Conservation (phyloP, 2,329 filamentous ascomycete genomes). For the Juglanconis oblonga region DNA sequence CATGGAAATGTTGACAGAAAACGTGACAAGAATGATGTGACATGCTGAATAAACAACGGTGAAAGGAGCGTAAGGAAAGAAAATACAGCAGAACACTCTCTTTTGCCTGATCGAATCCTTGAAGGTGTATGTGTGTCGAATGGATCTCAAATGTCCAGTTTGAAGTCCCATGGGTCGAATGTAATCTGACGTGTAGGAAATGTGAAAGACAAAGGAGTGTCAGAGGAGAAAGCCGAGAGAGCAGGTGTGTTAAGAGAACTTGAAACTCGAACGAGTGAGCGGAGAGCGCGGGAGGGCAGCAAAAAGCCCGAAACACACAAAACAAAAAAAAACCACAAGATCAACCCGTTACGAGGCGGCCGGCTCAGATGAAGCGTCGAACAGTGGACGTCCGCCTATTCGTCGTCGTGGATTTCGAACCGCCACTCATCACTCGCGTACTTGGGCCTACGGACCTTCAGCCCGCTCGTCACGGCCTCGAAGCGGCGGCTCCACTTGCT, state of each 20-base stretch:
- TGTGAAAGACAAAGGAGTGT: background rate
- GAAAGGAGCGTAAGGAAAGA: background rate
- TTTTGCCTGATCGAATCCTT: slow-evolving; percentile 1
- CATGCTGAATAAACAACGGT: background rate
- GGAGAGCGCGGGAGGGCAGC: background rate
- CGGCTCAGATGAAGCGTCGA: background rate
- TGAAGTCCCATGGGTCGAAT: background rate
- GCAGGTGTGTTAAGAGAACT: background rate
- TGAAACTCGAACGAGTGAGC: background rate
- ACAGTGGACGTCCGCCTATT: background rate
- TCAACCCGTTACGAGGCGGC: background rate
- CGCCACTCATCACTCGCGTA: slow-evolving; percentile 18
- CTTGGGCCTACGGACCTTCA: slow-evolving; percentile 7
- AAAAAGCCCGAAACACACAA: background rate
- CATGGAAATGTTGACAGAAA: background rate
- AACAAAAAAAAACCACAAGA: background rate
- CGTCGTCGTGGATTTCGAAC: slow-evolving; percentile 9
- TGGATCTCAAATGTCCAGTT: background rate
- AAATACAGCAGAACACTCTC: slow-evolving; percentile 8
- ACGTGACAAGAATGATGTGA: background rate
- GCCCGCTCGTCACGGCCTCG: slow-evolving; percentile 2
- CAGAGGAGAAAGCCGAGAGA: background rate
- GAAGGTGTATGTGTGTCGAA: background rate
- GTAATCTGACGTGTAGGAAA: slow-evolving; percentile 1
- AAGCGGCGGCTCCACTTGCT: slow-evolving; percentile 23